Conservation (phyloP, 345 rosid species). For the Zanthoxylum bungeanum region DNA sequence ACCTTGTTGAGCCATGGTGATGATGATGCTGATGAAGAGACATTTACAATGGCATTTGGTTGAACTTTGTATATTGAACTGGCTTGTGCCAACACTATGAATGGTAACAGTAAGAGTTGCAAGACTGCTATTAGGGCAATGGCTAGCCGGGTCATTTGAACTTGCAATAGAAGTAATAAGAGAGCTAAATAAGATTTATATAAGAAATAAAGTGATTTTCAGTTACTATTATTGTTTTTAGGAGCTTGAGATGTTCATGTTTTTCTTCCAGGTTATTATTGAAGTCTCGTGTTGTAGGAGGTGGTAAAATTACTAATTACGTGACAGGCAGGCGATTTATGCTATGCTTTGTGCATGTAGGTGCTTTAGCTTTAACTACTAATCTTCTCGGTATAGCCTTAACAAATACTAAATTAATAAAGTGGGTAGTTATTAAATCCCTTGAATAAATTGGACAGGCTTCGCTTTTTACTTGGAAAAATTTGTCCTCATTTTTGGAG, state of each 20-base stretch:
- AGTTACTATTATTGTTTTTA: background rate
- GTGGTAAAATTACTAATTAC: constrained; percentile 2
- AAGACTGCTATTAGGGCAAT: constrained; percentile 7
- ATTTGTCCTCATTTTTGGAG: background rate
- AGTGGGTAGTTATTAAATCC: background rate
- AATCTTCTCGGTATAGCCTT: background rate
- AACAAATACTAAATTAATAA: background rate
- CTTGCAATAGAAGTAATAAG: background rate
- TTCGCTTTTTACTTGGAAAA: background rate
- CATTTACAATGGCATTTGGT: constrained; percentile 1
- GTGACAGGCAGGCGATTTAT: background rate
- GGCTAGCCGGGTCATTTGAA: constrained; percentile 14
- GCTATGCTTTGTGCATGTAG: constrained; percentile 4
- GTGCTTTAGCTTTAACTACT: background rate
- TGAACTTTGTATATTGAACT: background rate
- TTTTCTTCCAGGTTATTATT: constrained; percentile 25
- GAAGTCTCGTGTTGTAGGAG: constrained; percentile 26
- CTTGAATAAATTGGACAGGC: background rate
- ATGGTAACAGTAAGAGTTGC: background rate
- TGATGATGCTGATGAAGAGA: constrained; percentile 9
- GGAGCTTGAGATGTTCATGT: constrained; percentile 27
- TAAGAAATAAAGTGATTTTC: background rate
- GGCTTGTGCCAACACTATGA: constrained; percentile 8
- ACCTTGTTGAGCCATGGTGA: constrained; percentile 42
- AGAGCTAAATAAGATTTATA: background rate